Base-by-base conservation (phyloP, 257 asterid genomes). In the Verbascum thapsus region DNA sequence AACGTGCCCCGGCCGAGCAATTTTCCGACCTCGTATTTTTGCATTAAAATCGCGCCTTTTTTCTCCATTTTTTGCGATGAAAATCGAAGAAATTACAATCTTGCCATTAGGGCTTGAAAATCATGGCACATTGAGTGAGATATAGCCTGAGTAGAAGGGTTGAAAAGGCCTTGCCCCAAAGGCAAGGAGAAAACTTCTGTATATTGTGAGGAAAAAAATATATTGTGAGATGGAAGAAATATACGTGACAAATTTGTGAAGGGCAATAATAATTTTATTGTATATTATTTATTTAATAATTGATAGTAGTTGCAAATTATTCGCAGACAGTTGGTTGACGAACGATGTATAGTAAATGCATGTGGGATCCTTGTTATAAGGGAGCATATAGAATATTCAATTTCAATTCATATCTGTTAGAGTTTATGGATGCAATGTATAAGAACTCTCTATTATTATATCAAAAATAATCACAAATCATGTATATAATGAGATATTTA, bases 1-100 rank as follows among this genome's bases (percentile, higher is more conserved):
- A 91, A 91, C 7, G 95, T 84, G 3, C 98, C 98, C 37, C 88
- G 90, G 6, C 98, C 98, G 6, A 92, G 73, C 48, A 87, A 56
- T 48, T 78, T 85, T 3, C 99, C 99, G 35, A 92, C 49, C 74
- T 92, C 97, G 42, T 89, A 92, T 51, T 64, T 83, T 15, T 76
- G 77, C 96, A 88, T 81, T 78, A 91, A 66, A 18, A 88, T 76
- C 15, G 67, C 68, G 20, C 90, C 94, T 58, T 77, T 81, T 53
- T 79, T 81, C 74, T 83, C 96, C 81, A 78, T 81, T 56, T n/a
- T 53, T 57, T 51, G 35, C 8, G 4, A 49, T 17, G n/a, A 10
- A 53, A 58, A 42, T 8, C 26, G 18, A 1, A 18, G 0, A 16
- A 55, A 61, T 75, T 42, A n/a, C 3, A 13, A 55, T 59, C 49